phyloP scores from a whole-genome alignment of 345 rosid genomes.

The Citrus trifoliata region DNA sequence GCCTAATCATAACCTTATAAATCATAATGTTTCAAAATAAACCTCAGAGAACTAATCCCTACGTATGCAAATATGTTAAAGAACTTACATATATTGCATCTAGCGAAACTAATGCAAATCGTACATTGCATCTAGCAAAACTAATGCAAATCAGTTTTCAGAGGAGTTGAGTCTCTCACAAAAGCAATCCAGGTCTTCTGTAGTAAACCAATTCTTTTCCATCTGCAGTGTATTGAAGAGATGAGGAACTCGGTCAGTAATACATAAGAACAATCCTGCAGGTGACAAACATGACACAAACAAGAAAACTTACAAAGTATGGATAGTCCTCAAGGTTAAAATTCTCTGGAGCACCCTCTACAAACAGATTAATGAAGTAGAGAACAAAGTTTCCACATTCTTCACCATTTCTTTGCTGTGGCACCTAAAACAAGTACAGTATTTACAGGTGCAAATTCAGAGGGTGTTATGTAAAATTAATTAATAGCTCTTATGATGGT shows the following conservation, averaged over 20 bases:
- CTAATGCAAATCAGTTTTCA: neutral
- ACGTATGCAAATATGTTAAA: neutral
- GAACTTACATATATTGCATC: neutral
- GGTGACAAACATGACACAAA: neutral
- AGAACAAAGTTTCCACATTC: conserved; percentile 78
- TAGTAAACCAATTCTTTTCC: conserved; percentile 60
- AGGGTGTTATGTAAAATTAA: neutral
- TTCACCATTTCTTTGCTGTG: conserved; percentile 60
- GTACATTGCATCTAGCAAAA: neutral
- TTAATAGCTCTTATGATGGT: conserved; percentile 5
- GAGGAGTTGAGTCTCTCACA: conserved; percentile 33
- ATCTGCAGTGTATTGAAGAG: conserved; percentile 36
- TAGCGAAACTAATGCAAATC: neutral
- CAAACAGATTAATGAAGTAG: conserved; percentile 59
- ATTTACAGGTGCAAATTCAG: neutral
- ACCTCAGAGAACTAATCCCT: neutral
- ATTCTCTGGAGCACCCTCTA: conserved; percentile 46
- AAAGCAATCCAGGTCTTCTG: conserved; percentile 36
- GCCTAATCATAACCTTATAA: neutral
- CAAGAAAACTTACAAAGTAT: conserved; percentile 47
- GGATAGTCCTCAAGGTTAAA: conserved; percentile 37
- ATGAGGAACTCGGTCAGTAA: neutral
- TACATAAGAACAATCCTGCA: neutral
- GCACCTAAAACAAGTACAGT: conserved; percentile 42
- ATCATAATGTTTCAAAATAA: neutral